Evolutionary conservation across 768 basidiomycete genomes (phyloP).

Genomic region (Crucibulum laeve): DNA sequence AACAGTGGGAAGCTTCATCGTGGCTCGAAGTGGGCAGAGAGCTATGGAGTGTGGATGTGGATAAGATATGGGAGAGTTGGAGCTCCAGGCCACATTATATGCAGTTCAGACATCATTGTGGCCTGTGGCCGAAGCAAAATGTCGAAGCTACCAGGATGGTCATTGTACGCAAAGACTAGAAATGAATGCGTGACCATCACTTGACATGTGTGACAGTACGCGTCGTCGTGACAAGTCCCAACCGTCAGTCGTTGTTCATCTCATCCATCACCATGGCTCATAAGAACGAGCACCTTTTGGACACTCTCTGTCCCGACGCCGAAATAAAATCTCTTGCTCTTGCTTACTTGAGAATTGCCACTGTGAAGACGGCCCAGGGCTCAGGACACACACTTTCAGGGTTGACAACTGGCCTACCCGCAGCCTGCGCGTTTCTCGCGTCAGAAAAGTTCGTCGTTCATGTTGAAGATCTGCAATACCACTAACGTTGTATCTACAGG

Average conservation of each 20-base stretch:
- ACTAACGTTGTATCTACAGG: background rate
- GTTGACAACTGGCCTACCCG: conserved; percentile 34
- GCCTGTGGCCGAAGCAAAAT: too few relatives aligned
- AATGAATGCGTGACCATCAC: too few relatives aligned
- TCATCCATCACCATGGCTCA: too few relatives aligned
- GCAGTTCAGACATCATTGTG: too few relatives aligned
- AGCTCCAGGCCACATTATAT: background rate
- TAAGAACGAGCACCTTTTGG: conserved; percentile 24
- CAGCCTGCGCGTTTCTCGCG: conserved; percentile 45
- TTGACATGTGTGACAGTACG: too few relatives aligned
- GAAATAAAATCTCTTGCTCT: conserved; percentile 31
- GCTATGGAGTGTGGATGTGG: background rate
- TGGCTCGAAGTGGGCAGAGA: background rate
- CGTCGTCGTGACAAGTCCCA: too few relatives aligned
- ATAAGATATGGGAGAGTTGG: background rate
- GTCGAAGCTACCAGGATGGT: too few relatives aligned
- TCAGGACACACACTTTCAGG: conserved; percentile 38
- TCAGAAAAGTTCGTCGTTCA: conserved; percentile 33
- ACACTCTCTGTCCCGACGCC: conserved; percentile 18
- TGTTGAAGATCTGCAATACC: background rate
- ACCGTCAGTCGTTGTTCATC: too few relatives aligned
- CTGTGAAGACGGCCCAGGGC: conserved; percentile 37
- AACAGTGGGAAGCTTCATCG: conserved; percentile 12
- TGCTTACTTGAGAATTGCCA: conserved; percentile 25
- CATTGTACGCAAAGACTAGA: too few relatives aligned